Evolutionary conservation across 2,329 filamentous ascomycete species (phyloP).

Genomic region (Fusarium bactridioides): DNA sequence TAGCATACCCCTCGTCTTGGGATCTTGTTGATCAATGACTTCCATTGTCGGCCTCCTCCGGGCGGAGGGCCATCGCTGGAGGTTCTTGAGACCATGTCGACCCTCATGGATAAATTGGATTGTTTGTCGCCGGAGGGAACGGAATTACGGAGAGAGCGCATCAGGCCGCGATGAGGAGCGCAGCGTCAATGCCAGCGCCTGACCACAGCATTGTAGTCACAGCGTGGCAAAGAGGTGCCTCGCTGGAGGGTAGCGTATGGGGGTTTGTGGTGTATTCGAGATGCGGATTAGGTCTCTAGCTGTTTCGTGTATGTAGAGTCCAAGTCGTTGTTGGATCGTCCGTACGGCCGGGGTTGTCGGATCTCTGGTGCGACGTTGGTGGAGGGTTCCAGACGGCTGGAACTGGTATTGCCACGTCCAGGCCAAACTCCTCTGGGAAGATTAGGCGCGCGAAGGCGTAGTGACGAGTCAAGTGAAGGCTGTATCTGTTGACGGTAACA

Average conservation of each 20-base stretch:
- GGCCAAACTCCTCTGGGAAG: background rate
- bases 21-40: slow-evolving; percentile 28
- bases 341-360: slow-evolving; percentile 15
- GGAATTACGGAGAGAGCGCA: slow-evolving; percentile 33
- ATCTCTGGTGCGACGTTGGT: slow-evolving; percentile 21
- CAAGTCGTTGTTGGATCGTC: background rate
- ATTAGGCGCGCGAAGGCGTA: background rate
- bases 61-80: slow-evolving; percentile 40
- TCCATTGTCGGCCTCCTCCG: slow-evolving; percentile 29
- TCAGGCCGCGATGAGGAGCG: slow-evolving; percentile 34
- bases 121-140: slow-evolving; percentile 25
- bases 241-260: slow-evolving; percentile 23
- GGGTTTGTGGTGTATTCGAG: background rate
- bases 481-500: background rate
- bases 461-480: background rate
- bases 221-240: slow-evolving; percentile 31
- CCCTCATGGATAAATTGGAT: slow-evolving; percentile 19
- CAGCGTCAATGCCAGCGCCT: slow-evolving; percentile 38
- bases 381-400: slow-evolving; percentile 12
- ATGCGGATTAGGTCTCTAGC: background rate
- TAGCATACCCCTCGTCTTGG: slow-evolving; percentile 19
- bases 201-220: slow-evolving; percentile 41
- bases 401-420: slow-evolving; percentile 5
- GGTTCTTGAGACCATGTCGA: slow-evolving; percentile 44
- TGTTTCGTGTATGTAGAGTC: background rate